Percentiles rank a stretch among this genome's conserved stretches.
These are phyloP conservation scores for Cyanidiococcus yangmingshanensis DNA, from an alignment of 23 red algal species.

Conservation along the genomic window DNA sequence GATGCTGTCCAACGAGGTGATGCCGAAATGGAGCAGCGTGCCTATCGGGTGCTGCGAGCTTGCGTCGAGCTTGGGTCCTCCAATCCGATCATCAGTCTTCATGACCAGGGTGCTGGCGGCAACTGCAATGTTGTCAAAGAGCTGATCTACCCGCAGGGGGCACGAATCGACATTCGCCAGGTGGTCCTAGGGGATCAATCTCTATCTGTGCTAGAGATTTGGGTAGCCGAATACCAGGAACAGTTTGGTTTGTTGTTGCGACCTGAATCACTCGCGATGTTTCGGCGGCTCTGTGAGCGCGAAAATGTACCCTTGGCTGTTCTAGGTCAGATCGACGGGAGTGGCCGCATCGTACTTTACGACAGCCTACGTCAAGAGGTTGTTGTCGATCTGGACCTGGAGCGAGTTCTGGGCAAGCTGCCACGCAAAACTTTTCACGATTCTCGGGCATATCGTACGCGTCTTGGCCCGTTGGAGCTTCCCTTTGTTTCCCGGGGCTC, in stretches of 20 bases:
- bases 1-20: constrained; percentile 98
- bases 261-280: constrained; percentile 46
- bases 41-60: constrained; percentile 77
- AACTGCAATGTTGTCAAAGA: constrained; percentile 99
- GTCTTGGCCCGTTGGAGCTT: constrained; percentile 18
- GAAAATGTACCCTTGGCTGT: constrained; percentile 67
- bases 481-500: background rate
- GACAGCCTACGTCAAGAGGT: constrained; percentile 39
- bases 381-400: constrained; percentile 87
- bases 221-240: constrained; percentile 98
- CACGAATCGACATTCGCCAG: constrained; percentile 75
- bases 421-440: constrained; percentile 84
- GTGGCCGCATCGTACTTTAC: constrained; percentile 73
- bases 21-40: constrained; percentile 97
- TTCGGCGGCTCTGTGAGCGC: constrained; percentile 53
- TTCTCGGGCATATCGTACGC: constrained; percentile 13
- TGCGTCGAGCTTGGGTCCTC: constrained; percentile 85
- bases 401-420: constrained; percentile 78
- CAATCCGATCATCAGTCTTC: constrained; percentile 90
- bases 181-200: constrained; percentile 68
- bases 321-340: constrained; percentile 79
- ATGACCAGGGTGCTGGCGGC: constrained; percentile 99
- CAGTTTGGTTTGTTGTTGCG: constrained; percentile 88
- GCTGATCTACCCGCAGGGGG: constrained; percentile 85
- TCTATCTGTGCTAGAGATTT: constrained; percentile 94